A percentile compares a stretch with the other conserved stretches of the same genome.
Conservation (phyloP, 2,329 filamentous ascomycete genomes). For the Sporothrix humicola region DNA sequence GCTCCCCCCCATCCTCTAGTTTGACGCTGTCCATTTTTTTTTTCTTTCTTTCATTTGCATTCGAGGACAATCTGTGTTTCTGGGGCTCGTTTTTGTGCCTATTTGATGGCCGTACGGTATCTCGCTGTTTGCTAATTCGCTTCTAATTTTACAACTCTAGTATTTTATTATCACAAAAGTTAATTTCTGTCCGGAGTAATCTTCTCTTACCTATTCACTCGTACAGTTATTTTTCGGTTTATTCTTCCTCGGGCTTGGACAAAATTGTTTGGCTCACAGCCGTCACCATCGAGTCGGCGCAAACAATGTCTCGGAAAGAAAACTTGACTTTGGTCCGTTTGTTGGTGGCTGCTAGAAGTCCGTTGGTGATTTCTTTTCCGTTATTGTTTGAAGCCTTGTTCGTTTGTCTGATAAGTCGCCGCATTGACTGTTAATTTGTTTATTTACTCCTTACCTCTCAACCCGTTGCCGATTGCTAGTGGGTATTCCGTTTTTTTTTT, state of each 20-base stretch:
- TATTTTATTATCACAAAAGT: neutral
- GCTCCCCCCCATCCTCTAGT: too few species aligned
- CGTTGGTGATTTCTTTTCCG: neutral
- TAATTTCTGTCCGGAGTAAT: too few species aligned
- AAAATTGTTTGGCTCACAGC: neutral
- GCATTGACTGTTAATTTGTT: neutral
- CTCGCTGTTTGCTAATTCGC: neutral
- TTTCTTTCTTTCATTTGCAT: neutral
- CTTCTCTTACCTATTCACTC: too few species aligned
- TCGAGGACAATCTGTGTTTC: neutral
- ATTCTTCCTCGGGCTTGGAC: too few species aligned
- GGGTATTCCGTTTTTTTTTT: neutral
- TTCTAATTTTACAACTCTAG: neutral
- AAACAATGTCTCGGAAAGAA: conserved; percentile 29
- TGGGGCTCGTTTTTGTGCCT: neutral
- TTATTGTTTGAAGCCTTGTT: neutral
- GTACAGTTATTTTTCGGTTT: too few species aligned
- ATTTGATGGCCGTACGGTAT: neutral
- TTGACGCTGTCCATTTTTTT: neutral
- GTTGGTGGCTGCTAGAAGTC: conserved; percentile 4
- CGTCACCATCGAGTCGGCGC: neutral
- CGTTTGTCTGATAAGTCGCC: neutral
- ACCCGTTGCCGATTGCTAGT: neutral
- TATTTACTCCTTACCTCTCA: neutral
- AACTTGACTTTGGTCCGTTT: neutral